Base-by-base conservation (phyloP, 2,329 filamentous ascomycete species). In the Herpotrichia juniperi region DNA sequence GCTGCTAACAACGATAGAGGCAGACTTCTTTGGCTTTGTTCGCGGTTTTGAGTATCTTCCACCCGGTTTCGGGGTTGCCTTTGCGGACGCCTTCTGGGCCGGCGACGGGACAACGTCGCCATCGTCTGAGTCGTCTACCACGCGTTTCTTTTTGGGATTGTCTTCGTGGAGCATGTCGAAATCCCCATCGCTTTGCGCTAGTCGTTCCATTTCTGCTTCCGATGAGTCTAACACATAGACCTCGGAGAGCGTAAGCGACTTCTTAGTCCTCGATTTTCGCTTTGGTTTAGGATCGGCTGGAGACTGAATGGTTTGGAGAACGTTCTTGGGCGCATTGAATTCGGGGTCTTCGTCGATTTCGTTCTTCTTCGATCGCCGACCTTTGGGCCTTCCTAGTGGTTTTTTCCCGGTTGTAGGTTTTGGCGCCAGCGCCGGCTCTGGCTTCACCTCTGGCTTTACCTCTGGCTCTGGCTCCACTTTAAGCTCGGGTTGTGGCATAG, bases 321-420 rank as follows among this genome's bases (percentile, higher is more conserved):
- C 21, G 3, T 8, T 21, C n/a, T 6, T 28, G 7, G 19, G 37
- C n/a, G 8, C 34, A 37, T 37, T n/a, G 14, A 37, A 37, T 17
- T 37, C 34, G 4, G 11, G 16, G 34, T 37, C 34, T 21, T 37
- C 16, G 34, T 25, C 37, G 7, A 40, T 7, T 14, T 24, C 37
- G 11, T 24, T 11, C 14, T 40, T 40, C 21, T 40, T 40, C 10
- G 37, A 40, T 4, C 37, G 37, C 21, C 37, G 37, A 3, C 21
- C 21, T 10, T 10, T 34, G n/a, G n/a, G n/a, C 31, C 16, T 34
- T 10, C 5, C 31, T n/a, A 11, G 10, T 34, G 31, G 9, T 34
- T 34, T 51, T 25, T 14, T 44, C 55, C 17, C 60, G 49, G 1
- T 47, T 49, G 42, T 58, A 46, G 21, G 54, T 31, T 11, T 24